These are phyloP conservation scores for Starmera caribaea DNA, from an alignment of 805 yeast species.

Conservation along the genomic window DNA sequence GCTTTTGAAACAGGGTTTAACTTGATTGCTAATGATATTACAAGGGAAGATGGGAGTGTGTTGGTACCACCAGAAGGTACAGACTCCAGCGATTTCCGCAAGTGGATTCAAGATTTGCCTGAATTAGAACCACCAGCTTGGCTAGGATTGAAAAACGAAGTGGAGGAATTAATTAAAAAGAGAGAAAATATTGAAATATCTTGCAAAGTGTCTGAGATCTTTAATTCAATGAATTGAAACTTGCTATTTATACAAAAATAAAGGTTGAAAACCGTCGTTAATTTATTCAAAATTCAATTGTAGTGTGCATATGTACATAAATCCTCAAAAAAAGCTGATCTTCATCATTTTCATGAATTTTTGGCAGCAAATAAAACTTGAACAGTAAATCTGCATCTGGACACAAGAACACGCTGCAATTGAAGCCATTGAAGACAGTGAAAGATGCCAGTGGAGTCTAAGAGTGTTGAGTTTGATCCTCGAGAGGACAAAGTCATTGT, in stretches of 20 bases:
- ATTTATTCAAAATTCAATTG: too few species aligned
- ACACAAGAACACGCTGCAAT: too few species aligned
- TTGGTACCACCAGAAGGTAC: slow-evolving; percentile 42
- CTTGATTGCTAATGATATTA: slow-evolving; percentile 23
- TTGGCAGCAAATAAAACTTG: too few species aligned
- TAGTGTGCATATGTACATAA: too few species aligned
- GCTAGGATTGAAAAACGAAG: slow-evolving; percentile 39
- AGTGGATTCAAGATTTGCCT: slow-evolving; percentile 49
- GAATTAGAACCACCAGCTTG: slow-evolving; percentile 41
- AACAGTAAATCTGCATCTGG: too few species aligned
- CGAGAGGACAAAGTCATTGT: neutral
- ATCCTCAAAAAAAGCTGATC: too few species aligned
- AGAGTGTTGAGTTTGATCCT: too few species aligned
- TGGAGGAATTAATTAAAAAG: slow-evolving; percentile 24
- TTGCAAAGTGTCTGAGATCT: neutral
- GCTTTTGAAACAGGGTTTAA: slow-evolving; percentile 35
- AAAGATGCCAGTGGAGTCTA: too few species aligned
- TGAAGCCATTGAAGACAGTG: too few species aligned
- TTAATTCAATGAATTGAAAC: neutral
- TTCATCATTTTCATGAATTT: too few species aligned
- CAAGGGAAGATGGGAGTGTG: slow-evolving; percentile 4
- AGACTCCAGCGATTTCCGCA: slow-evolving; percentile 20
- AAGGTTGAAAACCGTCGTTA: too few species aligned
- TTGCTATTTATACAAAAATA: too few species aligned
- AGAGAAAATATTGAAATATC: slow-evolving; percentile 7